Base-by-base conservation (phyloP, 331 rosid species). In the Phaseolus coccineus region DNA sequence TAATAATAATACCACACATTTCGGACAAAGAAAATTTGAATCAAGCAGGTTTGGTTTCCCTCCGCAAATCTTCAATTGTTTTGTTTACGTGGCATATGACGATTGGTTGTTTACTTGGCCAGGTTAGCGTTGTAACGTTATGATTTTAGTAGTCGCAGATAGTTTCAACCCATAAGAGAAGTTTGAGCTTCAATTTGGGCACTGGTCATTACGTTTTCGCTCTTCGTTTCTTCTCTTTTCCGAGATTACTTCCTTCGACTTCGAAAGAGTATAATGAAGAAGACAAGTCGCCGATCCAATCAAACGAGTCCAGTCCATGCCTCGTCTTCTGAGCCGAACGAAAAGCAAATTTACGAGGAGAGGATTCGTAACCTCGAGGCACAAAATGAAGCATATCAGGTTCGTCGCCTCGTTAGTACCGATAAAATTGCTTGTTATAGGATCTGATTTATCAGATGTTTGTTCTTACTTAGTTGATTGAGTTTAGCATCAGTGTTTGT, bases 351-450 rank as follows among this genome's bases (percentile, higher is more conserved):
- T 2, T 76, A 76, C 62, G 81, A 80, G 63, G 88, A 77, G 53
- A 84, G 87, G 85, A 79, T 91, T 82, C 91, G 67, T 12, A 80
- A 90, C 57, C 94, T 93, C 47, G 93, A 91, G 73, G 76, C 65
- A 50, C 77, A 87, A 24, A 91, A 96, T 33, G 68, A 84, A 57
- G 90, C 91, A 15, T 87, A 85, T 76, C 88, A 93, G 98, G 99
- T 73, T 56, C 19, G 10, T 19, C 27, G 2, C 4, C 68, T 1
- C 7, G 0, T 83, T 69, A 63, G 56, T 56, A 24, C 57, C 14
- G 39, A 52, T 25, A 30, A 8, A 44, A 40, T 56, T 31, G n/a
- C 5, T 7, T 25, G 72, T 76, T 5, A 48, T 30, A 13, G 52
- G 71, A 82, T 77, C 74, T 51, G 31, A 48, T 69, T 66, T 33